Base-by-base conservation (phyloP, 768 basidiomycete genomes). In the Phaeotremella fagi region DNA sequence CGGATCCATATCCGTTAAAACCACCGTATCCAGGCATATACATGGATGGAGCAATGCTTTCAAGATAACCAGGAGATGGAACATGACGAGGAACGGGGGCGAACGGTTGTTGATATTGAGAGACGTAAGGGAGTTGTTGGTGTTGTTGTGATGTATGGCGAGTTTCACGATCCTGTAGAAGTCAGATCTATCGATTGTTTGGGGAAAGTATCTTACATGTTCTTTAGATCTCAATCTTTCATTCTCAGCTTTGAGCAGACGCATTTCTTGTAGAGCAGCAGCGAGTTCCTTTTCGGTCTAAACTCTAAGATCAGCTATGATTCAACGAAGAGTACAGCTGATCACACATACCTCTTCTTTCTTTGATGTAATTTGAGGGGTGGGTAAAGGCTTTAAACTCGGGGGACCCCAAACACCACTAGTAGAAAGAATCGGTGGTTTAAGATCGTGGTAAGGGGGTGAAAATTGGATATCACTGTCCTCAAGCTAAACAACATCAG, bases 391-490 rank as follows among this genome's bases (percentile, higher is more conserved):
- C 7, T 33, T 33, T 33, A 33, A 16, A 33, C 31, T 33, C 16
- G 64, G 64, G 22, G 64, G 61, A 41, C 61, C 64, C 64, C 64
- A 66, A 0, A 59, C 42, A 38, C 48, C 47, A 31, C 43, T 59
- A 6, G 60, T 48, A 35, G 31, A 16, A 33, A 33, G 31, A 33
- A 33, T 33, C 16, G 31, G 31, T 33, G 9, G 9, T 16, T 33
- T 33, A 16, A 33, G 31, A 7, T 7, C 16, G 16, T 33, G 7
- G 31, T 7, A 33, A 33, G 31, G 31, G n/a, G n/a, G n/a, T n/a
- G n/a, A n/a, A n/a, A n/a, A n/a, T n/a, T n/a, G n/a, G n/a, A n/a
- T n/a, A n/a, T n/a, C n/a, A n/a, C n/a, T n/a, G n/a, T n/a, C n/a
- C n/a, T n/a, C n/a, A n/a, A n/a, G n/a, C n/a, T n/a, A n/a, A n/a